A percentile compares a stretch with the other conserved stretches of the same genome.
Conservation (phyloP, 495 filamentous ascomycete genomes). For the Tuber borchii region DNA sequence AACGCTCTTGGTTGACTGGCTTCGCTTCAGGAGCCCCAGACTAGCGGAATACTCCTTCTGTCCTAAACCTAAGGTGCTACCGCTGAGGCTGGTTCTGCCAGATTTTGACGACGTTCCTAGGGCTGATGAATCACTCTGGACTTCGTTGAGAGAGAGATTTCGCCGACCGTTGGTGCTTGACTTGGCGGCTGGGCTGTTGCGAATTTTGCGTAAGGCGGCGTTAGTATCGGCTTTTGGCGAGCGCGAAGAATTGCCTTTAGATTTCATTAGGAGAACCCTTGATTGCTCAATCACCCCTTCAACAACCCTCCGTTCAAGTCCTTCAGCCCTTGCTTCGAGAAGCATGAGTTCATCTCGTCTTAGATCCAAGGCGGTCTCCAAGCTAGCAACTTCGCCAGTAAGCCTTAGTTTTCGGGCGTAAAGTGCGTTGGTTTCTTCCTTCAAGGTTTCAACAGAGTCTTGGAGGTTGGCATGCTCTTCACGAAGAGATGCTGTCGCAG, state of each 20-base stretch:
- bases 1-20: slow-evolving; percentile 64
- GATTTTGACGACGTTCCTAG: slow-evolving; percentile 54
- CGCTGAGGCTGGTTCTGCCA: slow-evolving; percentile 49
- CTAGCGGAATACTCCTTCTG: slow-evolving; percentile 44
- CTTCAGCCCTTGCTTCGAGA: slow-evolving; percentile 81
- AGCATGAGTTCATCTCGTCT: slow-evolving; percentile 82
- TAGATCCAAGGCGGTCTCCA: slow-evolving; percentile 81
- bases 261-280: slow-evolving; percentile 65
- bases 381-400: slow-evolving; percentile 71
- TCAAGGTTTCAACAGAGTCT: slow-evolving; percentile 54
- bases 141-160: slow-evolving; percentile 82
- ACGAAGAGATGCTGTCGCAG: slow-evolving; percentile 57
- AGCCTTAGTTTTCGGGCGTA: slow-evolving; percentile 65
- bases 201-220: slow-evolving; percentile 28
- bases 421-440: slow-evolving; percentile 65
- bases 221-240: slow-evolving; percentile 42
- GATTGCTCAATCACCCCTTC: slow-evolving; percentile 95
- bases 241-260: slow-evolving; percentile 57
- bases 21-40: slow-evolving; percentile 55
- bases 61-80: slow-evolving; percentile 43
- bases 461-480: slow-evolving; percentile 60
- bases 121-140: slow-evolving; percentile 63
- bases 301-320: slow-evolving; percentile 81
- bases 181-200: slow-evolving; percentile 42
- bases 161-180: slow-evolving; percentile 56